These are phyloP conservation scores for Rhodotorula babjevae DNA, from an alignment of 768 basidiomycete species.

Conservation along the genomic window DNA sequence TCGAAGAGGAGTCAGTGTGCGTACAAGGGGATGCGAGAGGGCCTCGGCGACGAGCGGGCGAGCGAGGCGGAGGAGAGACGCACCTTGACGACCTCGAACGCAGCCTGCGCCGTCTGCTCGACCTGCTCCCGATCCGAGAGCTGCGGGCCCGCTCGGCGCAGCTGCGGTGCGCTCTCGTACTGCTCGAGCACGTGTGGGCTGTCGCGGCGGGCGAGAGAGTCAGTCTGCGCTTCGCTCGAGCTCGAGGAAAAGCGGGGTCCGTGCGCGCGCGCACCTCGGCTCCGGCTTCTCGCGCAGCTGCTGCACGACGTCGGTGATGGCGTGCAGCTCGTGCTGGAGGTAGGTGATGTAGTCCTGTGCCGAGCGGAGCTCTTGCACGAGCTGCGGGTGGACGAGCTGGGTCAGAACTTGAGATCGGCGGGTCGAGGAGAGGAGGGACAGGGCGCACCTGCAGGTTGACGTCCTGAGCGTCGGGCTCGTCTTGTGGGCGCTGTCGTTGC, in stretches of 20 bases:
- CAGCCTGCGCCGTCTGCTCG: background rate
- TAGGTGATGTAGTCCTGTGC: conserved; percentile 23
- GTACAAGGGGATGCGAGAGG: no score
- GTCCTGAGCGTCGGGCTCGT: background rate
- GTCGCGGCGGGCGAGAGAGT: no score
- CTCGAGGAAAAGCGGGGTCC: no score
- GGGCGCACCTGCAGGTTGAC: background rate
- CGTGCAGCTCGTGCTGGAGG: conserved; percentile 12
- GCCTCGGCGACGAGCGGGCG: no score
- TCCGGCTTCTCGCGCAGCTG: background rate
- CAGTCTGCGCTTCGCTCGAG: no score
- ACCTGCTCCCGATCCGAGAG: background rate
- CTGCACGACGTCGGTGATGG: conserved; percentile 1
- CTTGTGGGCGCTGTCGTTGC: background rate
- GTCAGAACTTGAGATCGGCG: no score
- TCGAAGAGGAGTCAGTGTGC: accelerated
- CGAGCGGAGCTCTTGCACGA: conserved; percentile 11
- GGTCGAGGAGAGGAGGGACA: no score
- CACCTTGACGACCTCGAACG: conserved; percentile 13
- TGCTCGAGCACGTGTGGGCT: no score
- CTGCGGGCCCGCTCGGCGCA: no score
- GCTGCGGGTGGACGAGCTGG: background rate
- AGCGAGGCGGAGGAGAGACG: background rate
- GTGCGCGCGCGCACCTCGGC: background rate
- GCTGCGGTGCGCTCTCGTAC: no score